Conservation (phyloP, 768 basidiomycete species). For the Dendrothele bispora region DNA sequence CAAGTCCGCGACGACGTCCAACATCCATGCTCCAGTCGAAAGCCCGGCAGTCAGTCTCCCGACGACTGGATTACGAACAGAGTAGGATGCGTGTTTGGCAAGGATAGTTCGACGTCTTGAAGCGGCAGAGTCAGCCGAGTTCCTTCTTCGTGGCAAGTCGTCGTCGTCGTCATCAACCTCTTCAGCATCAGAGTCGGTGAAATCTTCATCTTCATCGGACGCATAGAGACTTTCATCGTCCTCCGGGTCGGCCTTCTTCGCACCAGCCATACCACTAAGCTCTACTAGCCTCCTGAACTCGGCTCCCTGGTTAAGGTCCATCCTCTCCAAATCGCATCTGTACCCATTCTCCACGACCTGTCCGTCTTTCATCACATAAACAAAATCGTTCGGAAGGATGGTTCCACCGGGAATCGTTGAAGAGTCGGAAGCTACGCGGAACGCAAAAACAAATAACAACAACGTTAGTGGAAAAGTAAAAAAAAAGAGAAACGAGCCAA, state of each 20-base stretch:
- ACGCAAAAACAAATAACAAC: too few species aligned
- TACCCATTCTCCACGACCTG: slow-evolving; percentile 85
- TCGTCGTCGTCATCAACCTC: slow-evolving; percentile 31
- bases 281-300: slow-evolving; percentile 74
- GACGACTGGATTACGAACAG: background rate
- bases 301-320: slow-evolving; percentile 38
- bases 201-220: slow-evolving; percentile 33
- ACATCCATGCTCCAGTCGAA: slow-evolving; percentile 77
- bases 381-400: slow-evolving; percentile 74
- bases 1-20: slow-evolving; percentile 72
- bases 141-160: too few species aligned
- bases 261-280: slow-evolving; percentile 48
- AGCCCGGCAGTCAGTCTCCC: slow-evolving; percentile 3
- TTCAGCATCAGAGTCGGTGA: slow-evolving; percentile 49
- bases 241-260: slow-evolving; percentile 29
- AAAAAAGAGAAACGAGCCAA: too few species aligned
- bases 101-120: slow-evolving; percentile 3
- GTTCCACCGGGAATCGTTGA: slow-evolving; percentile 65
- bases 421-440: too few species aligned
- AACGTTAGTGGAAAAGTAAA: too few species aligned
- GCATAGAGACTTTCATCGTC: too few species aligned
- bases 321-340: slow-evolving; percentile 70
- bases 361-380: slow-evolving; percentile 88
- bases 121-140: too few species aligned
- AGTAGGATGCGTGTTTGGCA: background rate